phyloP scores from a whole-genome alignment of 495 filamentous ascomycete species.

The Corynascus novoguineensis region DNA sequence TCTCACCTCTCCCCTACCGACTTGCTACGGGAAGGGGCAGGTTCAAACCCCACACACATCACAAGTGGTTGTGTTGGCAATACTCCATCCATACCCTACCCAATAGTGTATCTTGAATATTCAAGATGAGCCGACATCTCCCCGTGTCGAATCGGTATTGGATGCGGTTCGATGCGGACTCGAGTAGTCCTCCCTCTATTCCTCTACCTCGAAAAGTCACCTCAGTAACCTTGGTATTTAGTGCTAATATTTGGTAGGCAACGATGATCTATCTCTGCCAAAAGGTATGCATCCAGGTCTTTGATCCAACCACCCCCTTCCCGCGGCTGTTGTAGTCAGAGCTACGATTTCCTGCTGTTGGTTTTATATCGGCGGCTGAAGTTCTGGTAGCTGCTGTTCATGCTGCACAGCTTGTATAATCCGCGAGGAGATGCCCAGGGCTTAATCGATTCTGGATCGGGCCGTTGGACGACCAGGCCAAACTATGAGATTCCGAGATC shows the following conservation, averaged over 20 bases:
- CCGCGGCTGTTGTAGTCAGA: neutral
- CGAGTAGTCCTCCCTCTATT: conserved; percentile 1
- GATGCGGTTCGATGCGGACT: conserved; percentile 2
- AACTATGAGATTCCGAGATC: conserved; percentile 3
- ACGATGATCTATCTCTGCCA: conserved; percentile 89
- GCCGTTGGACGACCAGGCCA: neutral
- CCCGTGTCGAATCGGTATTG: conserved; percentile 3
- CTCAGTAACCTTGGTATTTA: neutral
- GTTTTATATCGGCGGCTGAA: conserved; percentile 6
- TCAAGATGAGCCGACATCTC: neutral
- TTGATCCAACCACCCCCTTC: neutral
- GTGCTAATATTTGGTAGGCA: conserved; percentile 48
- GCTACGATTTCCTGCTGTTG: conserved; percentile 1
- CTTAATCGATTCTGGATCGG: neutral
- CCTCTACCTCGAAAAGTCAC: neutral
- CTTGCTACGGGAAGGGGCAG: neutral
- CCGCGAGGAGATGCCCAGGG: neutral
- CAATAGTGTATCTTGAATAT: neutral
- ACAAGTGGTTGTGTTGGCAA: neutral
- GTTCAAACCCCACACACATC: neutral
- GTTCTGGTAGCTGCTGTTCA: neutral
- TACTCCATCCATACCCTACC: neutral
- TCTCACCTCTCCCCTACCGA: neutral
- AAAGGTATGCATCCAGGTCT: conserved; percentile 58
- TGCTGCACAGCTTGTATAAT: neutral